phyloP scores from a whole-genome alignment of 139 green algal species.

The Tetradesmus obliquus region DNA sequence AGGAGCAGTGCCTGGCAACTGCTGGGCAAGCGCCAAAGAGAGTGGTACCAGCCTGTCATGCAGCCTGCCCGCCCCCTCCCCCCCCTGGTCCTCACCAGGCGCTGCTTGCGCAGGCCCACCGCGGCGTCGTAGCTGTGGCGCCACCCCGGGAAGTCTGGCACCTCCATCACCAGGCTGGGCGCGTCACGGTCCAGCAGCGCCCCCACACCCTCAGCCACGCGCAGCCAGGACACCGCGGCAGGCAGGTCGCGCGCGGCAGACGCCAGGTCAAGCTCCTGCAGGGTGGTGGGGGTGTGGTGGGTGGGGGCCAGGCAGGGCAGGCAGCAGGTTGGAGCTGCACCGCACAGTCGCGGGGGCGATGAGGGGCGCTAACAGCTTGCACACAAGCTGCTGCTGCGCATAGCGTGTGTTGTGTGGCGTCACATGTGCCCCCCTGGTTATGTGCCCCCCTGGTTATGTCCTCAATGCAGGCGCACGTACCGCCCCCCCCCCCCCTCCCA shows the following conservation, averaged over 20 bases:
- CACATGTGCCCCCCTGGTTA: no score
- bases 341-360: neutral
- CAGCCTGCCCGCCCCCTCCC: neutral
- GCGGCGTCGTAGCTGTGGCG: slow-evolving; percentile 44
- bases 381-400: no score
- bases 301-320: neutral
- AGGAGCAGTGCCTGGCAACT: neutral
- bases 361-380: neutral
- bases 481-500: neutral
- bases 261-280: slow-evolving; percentile 53
- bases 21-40: no score
- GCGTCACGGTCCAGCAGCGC: slow-evolving; percentile 51
- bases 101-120: slow-evolving; percentile 45
- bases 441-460: neutral
- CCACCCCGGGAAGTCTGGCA: slow-evolving; percentile 49
- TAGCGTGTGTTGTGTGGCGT: no score
- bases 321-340: neutral
- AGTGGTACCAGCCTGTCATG: neutral
- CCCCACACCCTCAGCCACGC: slow-evolving; percentile 28
- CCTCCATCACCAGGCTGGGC: neutral
- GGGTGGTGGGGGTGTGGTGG: neutral
- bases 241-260: slow-evolving; percentile 35
- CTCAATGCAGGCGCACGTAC: neutral
- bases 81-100: neutral
- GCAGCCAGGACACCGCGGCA: slow-evolving; percentile 29